Conservation (phyloP, 768 basidiomycete genomes). For the Grammothele lineata region DNA sequence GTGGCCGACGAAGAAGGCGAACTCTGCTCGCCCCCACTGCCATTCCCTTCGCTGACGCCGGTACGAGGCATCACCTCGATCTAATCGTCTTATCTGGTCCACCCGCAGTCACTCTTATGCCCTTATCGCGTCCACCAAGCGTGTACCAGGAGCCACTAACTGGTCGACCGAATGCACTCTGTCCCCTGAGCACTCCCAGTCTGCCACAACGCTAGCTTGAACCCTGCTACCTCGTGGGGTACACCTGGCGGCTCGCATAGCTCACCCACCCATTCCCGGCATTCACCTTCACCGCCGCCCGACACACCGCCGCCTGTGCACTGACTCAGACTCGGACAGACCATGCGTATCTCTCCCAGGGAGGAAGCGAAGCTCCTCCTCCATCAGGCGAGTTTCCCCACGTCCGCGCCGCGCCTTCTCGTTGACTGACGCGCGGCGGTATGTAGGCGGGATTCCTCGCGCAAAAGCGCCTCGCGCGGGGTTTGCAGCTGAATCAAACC, state of each 20-base stretch:
- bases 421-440: not conserved
- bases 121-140: too few relatives aligned
- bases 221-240: constrained; percentile 1
- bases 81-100: not conserved
- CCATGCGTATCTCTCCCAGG: constrained; percentile 69
- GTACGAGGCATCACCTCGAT: constrained; percentile 11
- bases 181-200: not conserved
- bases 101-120: constrained; percentile 5
- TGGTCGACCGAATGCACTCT: not conserved
- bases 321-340: not conserved
- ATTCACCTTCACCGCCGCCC: not conserved
- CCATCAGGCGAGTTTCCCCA: constrained; percentile 47
- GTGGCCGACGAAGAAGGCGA: constrained; percentile 11
- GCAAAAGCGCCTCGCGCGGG: constrained; percentile 93
- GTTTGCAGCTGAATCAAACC: constrained; percentile 77
- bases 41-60: not conserved
- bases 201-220: not conserved
- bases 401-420: not conserved
- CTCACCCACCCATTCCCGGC: not conserved
- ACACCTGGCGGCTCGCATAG: not conserved
- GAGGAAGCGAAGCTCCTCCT: constrained; percentile 74
- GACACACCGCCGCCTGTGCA: not conserved
- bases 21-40: constrained; percentile 4
- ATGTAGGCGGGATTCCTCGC: constrained; percentile 79
- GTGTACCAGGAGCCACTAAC: too few relatives aligned